Evolutionary conservation across 805 yeast genomes (phyloP).

Genomic region (Kazachstania psychrophila): DNA sequence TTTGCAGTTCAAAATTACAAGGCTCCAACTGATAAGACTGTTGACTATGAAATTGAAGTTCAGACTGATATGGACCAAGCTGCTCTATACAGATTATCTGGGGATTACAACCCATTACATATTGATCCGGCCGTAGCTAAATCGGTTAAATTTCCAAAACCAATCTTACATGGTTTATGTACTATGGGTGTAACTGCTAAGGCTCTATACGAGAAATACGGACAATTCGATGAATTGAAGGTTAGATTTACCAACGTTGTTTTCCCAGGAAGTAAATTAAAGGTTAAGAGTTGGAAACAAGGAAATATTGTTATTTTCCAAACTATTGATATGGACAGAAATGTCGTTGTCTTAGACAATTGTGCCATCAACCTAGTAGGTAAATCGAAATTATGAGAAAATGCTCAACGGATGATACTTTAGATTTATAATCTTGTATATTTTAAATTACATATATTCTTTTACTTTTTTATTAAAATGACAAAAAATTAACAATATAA

Average conservation of each 20-base stretch:
- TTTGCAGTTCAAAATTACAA: conserved; percentile 57
- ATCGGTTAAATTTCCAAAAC: conserved; percentile 74
- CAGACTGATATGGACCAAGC: conserved; percentile 67
- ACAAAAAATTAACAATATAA: no score
- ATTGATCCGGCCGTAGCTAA: conserved; percentile 87
- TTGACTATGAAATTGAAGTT: conserved; percentile 56
- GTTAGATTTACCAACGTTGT: conserved; percentile 86
- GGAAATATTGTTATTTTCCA: conserved; percentile 62
- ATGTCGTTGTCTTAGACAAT: conserved; percentile 67
- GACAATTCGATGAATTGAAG: conserved; percentile 75
- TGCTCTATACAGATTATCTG: conserved; percentile 81
- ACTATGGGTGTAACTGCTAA: conserved; percentile 77
- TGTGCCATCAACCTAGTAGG: conserved; percentile 65
- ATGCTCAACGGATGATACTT: no score
- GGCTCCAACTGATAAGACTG: conserved; percentile 48
- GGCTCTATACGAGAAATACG: conserved; percentile 67
- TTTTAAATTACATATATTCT: no score
- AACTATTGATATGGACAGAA: conserved; percentile 70
- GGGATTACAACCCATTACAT: conserved; percentile 92
- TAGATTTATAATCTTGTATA: no score
- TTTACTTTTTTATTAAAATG: no score
- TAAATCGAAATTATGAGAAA: conserved; percentile 22
- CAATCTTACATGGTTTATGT: conserved; percentile 90
- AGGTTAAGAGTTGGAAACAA: conserved; percentile 78
- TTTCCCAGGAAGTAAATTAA: conserved; percentile 87